Percentiles rank a stretch among this genome's conserved stretches.
Evolutionary conservation across 495 filamentous ascomycete species (phyloP).

Genomic region (Immersiella caudata): DNA sequence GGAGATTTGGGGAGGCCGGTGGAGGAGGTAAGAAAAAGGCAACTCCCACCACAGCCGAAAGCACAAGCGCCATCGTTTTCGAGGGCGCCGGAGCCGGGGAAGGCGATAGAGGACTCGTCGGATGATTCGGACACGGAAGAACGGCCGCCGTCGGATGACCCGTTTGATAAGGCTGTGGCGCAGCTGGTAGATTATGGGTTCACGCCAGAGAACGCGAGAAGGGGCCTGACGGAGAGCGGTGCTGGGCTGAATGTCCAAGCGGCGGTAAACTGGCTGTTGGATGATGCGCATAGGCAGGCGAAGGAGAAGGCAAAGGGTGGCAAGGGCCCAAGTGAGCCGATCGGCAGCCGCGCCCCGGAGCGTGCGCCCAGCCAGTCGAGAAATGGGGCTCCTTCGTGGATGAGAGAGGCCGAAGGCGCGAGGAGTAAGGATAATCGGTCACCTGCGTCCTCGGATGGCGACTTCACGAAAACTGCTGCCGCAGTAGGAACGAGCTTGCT

Average conservation of each 20-base stretch:
- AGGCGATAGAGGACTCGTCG: constrained; percentile 48
- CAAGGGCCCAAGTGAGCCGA: constrained; percentile 28
- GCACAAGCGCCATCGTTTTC: constrained; percentile 25
- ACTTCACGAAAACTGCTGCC: constrained; percentile 78
- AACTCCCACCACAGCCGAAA: constrained; percentile 39
- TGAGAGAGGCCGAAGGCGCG: constrained; percentile 43
- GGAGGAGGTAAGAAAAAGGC: constrained; percentile 63
- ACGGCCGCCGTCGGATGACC: constrained; percentile 49
- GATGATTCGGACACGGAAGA: constrained; percentile 45
- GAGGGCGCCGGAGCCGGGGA: constrained; percentile 46
- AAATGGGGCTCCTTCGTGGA: constrained; percentile 42
- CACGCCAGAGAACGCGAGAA: constrained; percentile 72
- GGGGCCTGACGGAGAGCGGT: constrained; percentile 77
- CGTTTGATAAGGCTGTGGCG: constrained; percentile 79
- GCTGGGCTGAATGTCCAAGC: constrained; percentile 81
- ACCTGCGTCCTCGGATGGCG: constrained; percentile 66
- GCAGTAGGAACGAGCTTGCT: constrained; percentile 81
- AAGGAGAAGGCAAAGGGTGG: constrained; percentile 53
- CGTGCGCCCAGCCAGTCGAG: constrained; percentile 39
- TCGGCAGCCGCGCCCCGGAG: constrained; percentile 26
- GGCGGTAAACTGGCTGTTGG: constrained; percentile 86
- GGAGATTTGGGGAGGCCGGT: constrained; percentile 86
- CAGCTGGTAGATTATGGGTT: constrained; percentile 97
- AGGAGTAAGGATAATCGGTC: constrained; percentile 59
- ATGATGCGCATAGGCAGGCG: constrained; percentile 80